These are phyloP conservation scores for Teratosphaeriaceae sp. DNA, from an alignment of 2,329 filamentous ascomycete species.

Conservation along the genomic window DNA sequence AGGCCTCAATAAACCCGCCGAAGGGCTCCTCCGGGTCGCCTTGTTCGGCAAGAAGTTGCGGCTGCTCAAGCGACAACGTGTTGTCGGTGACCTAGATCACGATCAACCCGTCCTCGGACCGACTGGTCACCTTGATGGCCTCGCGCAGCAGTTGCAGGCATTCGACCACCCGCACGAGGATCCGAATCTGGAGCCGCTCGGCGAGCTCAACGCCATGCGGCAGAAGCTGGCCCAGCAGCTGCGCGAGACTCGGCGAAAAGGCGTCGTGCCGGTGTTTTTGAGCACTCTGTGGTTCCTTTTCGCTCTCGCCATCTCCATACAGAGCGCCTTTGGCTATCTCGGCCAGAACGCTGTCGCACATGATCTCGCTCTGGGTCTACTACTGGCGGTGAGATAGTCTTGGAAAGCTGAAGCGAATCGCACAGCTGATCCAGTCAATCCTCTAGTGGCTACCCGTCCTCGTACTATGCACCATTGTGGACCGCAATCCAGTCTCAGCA, in stretches of 20 bases:
- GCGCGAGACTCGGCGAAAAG: slow-evolving; percentile 35
- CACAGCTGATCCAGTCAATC: not conserved
- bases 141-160: not conserved
- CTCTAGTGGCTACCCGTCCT: slow-evolving; percentile 39
- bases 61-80: not conserved
- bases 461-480: slow-evolving; percentile 39
- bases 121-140: not conserved
- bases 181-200: slow-evolving; percentile 5
- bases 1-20: slow-evolving; percentile 26
- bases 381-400: slow-evolving; percentile 34
- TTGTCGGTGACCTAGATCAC: not conserved
- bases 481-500: slow-evolving; percentile 40
- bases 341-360: slow-evolving; percentile 39
- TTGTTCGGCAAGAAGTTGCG: slow-evolving; percentile 35
- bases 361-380: slow-evolving; percentile 38
- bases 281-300: slow-evolving; percentile 40
- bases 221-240: slow-evolving; percentile 34
- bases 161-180: not conserved
- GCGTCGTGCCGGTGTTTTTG: slow-evolving; percentile 36
- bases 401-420: too few relatives aligned
- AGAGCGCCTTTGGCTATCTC: slow-evolving; percentile 30
- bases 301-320: slow-evolving; percentile 31
- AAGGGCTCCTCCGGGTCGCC: slow-evolving; percentile 34
- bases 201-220: slow-evolving; percentile 28
- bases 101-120: not conserved